phyloP scores from a whole-genome alignment of 208 protist species.

The Naegleria gruberi region DNA sequence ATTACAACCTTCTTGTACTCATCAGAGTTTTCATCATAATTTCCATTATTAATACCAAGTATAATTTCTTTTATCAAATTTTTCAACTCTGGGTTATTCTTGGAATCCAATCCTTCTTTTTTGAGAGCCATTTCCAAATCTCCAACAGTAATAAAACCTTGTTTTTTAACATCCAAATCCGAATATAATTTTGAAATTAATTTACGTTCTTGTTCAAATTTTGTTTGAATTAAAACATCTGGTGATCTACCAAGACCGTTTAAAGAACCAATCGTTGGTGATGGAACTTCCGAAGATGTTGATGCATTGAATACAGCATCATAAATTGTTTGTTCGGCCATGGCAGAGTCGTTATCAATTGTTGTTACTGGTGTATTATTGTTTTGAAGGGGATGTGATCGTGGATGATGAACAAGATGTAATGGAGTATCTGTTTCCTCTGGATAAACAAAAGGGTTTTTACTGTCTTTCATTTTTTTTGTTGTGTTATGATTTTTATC shows the following conservation, averaged over 20 bases:
- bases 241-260: background rate
- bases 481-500: too few species aligned
- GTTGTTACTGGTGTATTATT: too few species aligned
- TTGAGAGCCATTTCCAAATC: background rate
- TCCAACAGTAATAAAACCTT: background rate
- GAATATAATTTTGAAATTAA: background rate
- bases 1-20: background rate
- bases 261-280: too few species aligned
- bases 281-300: too few species aligned
- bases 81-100: background rate
- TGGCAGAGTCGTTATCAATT: too few species aligned
- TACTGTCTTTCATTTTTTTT: background rate
- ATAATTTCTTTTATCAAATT: background rate
- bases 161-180: background rate
- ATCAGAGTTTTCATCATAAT: background rate
- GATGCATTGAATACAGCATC: too few species aligned
- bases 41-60: background rate
- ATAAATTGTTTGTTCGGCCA: too few species aligned
- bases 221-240: background rate
- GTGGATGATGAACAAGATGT: background rate
- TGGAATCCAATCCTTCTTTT: background rate
- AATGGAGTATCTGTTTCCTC: background rate
- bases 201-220: conserved; percentile 17
- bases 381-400: too few species aligned
- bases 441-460: background rate